Evolutionary conservation across 1,284 basidiomycete genomes (phyloP), one percentile per base, ranked within the genome.

Genomic region (Caloboletus inedulis): DNA sequence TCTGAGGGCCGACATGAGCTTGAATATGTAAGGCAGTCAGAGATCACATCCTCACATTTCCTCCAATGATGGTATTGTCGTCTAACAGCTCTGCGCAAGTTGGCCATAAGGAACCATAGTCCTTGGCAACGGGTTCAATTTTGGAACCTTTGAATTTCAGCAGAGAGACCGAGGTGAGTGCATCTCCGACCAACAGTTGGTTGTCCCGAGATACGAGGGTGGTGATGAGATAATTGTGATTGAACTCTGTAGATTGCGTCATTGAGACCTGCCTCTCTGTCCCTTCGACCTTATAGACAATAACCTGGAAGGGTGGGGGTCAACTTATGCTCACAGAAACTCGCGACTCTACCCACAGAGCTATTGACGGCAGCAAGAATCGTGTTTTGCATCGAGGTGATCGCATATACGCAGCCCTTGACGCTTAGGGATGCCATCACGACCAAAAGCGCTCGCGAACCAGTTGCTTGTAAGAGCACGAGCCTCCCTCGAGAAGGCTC

Each of bases 141-240:
- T 76, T 74, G 5, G 72, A 62, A 6, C 69, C 75, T 1, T 68
- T 62, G 27, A 87, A 66, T 43, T 80, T 77, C 16, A 96, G 72
- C 4, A 91, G 65, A 6, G 91, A 87, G 10, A 97, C 77, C 2
- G 92, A 94, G 62, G 85, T 82, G 50, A 96, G 82, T 2, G 87
- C 85, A 64, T 98, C 94, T 19, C 91, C 91, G 13, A 87, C 78
- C 16, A 80, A 79, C 47, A 84, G 69, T 55, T 64, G 77, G 61
- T 85, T 71, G 2, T 72, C 76, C 45, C 75, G 76, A 7, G 77
- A 72, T 1, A 77, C 78, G 44, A 87, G 67, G 56, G 75, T 86
- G n/a, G 78, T 82, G 10, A 93, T 81, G 49, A 91, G 63, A 68
- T 94, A 94, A 52, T 87, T 91, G 61, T 90, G 89, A 56, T 89